Base-by-base conservation (phyloP, 192 early-diverging fungal species). In the Backusella luteola region DNA sequence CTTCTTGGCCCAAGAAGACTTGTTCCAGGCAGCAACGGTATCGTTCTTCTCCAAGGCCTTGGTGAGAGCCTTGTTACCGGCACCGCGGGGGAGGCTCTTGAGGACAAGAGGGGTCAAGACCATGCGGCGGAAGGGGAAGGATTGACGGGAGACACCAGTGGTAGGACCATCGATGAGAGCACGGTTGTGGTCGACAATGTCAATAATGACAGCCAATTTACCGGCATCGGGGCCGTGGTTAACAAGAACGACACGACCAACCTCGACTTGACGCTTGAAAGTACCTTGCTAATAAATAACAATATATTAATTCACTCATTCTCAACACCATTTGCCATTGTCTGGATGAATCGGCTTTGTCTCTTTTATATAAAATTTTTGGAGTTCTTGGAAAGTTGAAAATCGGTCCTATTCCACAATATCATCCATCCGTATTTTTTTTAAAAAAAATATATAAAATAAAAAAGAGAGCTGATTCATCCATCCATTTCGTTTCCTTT, bases 131-230 rank as follows among this genome's bases (percentile, higher is more conserved):
- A 91, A 97, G 75, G 94, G 76, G 78, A 96, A 88, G 76, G 89
- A 87, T 85, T 95, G 92, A 79, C 98, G 97, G 77, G 87, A 34
- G 73, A 99, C 97, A 74, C 92, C 93, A 72, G 96, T 98, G 89
- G 95, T 97, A 67, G 97, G 97, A 42, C 98, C 97, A 85, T 99
- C 96, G 80, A 99, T 88, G 81, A 99, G 90, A 79, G 95, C 94
- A 79, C 98, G 91, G 88, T 93, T 95, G 93, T 99, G 97, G 90
- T 99, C 98, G 81, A 99, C 92, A 85, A 99, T 98, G 85, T 99
- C 98, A 74, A 99, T 94, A 87, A 99, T 94, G 82, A 96, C 94
- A 84, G 97, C 97, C 78, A 99, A 91, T 90, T 99, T 99, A 81
- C 96, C 96, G 84, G 93, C 92, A 85, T 97, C 92, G 78, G 90